phyloP scores from a whole-genome alignment of 1,284 basidiomycete genomes.

The Rhodotorula sp. region DNA sequence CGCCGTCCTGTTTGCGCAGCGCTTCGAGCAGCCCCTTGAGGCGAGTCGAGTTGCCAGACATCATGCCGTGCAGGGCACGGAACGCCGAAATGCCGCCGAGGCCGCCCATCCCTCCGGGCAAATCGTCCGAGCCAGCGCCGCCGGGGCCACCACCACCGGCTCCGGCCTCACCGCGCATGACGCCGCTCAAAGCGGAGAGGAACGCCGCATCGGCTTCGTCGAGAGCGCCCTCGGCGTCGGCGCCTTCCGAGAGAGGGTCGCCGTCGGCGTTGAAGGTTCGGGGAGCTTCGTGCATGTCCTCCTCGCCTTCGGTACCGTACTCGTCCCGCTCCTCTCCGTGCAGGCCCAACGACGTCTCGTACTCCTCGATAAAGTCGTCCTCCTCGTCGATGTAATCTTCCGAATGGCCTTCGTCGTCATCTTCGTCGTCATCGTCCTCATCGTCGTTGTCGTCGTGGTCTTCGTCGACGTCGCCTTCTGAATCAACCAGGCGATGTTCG shows the following conservation, averaged over 20 bases:
- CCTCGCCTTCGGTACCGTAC: constrained; percentile 27
- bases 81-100: constrained; percentile 40
- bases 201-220: constrained; percentile 16
- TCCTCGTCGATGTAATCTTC: constrained; percentile 25
- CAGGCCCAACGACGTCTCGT: constrained; percentile 32
- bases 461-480: constrained; percentile 50
- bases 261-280: constrained; percentile 36
- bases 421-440: constrained; percentile 19
- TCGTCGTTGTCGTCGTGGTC: constrained; percentile 32
- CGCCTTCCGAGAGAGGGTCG: constrained; percentile 23
- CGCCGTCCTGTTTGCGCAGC: constrained; percentile 55
- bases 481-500: constrained; percentile 50
- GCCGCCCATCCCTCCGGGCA: constrained; percentile 5
- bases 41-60: constrained; percentile 78
- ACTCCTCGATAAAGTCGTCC: constrained; percentile 37
- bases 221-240: not conserved
- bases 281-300: constrained; percentile 24
- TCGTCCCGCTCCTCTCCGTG: constrained; percentile 36
- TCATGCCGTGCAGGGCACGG: constrained; percentile 72
- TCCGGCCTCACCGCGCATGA: not conserved
- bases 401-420: constrained; percentile 17
- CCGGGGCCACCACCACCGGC: constrained; percentile 7
- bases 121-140: not conserved
- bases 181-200: constrained; percentile 24
- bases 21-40: constrained; percentile 86